Conservation (phyloP, 768 basidiomycete genomes). For the Suillus subaureus region DNA sequence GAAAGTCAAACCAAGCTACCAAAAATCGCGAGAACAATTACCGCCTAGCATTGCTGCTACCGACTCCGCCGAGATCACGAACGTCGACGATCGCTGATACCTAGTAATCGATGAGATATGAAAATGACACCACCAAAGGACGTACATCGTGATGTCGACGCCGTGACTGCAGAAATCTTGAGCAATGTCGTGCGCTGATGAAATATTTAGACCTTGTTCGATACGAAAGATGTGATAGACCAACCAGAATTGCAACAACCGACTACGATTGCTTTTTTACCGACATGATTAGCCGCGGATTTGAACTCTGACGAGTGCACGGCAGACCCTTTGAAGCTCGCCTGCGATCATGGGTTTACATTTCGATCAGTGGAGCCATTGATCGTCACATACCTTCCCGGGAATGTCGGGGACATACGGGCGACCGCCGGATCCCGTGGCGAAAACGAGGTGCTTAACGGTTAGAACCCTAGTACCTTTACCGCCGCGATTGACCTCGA, state of each 20-base stretch:
- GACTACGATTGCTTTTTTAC: conserved; percentile 69
- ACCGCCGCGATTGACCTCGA: conserved; percentile 38
- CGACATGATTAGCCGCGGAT: conserved; percentile 47
- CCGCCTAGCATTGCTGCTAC: conserved; percentile 15
- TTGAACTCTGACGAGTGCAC: conserved; percentile 57
- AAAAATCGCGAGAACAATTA: not conserved
- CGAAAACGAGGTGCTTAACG: conserved; percentile 57
- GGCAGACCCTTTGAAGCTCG: conserved; percentile 53
- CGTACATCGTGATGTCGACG: conserved; percentile 33
- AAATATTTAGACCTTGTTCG: not conserved
- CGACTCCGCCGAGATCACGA: conserved; percentile 18
- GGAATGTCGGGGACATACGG: conserved; percentile 47
- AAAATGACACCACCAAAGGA: not conserved
- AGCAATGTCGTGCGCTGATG: conserved; percentile 39
- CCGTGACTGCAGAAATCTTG: conserved; percentile 35
- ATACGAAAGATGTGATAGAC: not conserved
- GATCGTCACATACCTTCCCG: not conserved
- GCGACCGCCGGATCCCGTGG: conserved; percentile 51
- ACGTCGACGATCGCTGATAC: conserved; percentile 29
- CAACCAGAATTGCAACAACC: conserved; percentile 69
- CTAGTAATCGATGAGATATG: conserved; percentile 15
- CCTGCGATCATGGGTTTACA: conserved; percentile 28
- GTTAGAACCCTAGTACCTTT: conserved; percentile 37
- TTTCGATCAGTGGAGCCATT: not conserved
- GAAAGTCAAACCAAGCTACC: not conserved